Base-by-base conservation (phyloP, 2,329 filamentous ascomycete species). In the Talaromyces sp. region DNA sequence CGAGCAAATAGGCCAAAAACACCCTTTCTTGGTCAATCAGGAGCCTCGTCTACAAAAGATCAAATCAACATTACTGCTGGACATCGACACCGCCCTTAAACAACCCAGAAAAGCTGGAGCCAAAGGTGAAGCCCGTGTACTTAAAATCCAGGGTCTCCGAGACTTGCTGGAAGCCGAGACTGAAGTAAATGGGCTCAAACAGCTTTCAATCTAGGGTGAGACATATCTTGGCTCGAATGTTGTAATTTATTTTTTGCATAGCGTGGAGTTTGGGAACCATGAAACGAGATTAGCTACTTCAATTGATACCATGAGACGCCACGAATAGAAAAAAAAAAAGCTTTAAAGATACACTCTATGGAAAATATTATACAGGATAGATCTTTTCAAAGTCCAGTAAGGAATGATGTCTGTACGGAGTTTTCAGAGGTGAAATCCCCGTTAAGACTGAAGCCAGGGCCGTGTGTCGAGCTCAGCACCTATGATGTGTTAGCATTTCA, bases 391-490 rank as follows among this genome's bases (percentile, higher is more conserved):
- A 46, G 43, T 63, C 75, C 76, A 38, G 71, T 71, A 65, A 80
- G 68, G 59, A 71, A 80, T 27, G 82, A 77, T 51, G 80, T 79
- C 54, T 89, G 73, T 55, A 77, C 79, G 63, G 85, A 85, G 62
- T 85, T 82, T 4, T 82, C 80, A 58, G 87, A 81, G 68, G 78
- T 86, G 74, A 95, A 89, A 58, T 89, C 86, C 60, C 93, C 93
- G 72, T 85, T 96, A 73, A 99, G 78, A 72, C 88, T 91, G 79
- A 99, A 86, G 0, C 91, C 93, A 1, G 95, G 93, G 1, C 89
- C 87, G 71, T 95, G 83, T 7, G 93, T 96, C 13, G 92, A 91
- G 79, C 90, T 93, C 69, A 99, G 78, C 35, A 98, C 89, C 73
- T 85, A 61, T 4, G 27, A 13, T 35, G 41, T 49, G 19, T 62